Evolutionary conservation across 2,329 filamentous ascomycete species (phyloP).

Genomic region (Ophidiomyces ophidiicola): DNA sequence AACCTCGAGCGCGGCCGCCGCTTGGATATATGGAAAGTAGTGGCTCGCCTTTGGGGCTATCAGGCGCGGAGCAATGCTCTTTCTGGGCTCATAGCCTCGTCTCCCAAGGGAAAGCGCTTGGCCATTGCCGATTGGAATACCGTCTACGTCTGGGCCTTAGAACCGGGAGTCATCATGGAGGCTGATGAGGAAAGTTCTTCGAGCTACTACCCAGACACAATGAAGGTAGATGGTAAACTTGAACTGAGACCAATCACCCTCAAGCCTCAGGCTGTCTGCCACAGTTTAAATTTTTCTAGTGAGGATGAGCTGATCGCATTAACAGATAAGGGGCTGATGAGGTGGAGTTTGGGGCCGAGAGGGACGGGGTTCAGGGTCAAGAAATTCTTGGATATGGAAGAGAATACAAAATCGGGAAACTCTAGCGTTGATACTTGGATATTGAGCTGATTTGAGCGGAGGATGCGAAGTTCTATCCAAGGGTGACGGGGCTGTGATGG

Average conservation of each 20-base stretch:
- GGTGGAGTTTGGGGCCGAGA: slow-evolving; percentile 26
- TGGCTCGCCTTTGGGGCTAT: slow-evolving; percentile 29
- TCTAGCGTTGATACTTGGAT: too few relatives aligned
- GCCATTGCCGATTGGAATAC: slow-evolving; percentile 34
- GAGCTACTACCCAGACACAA: slow-evolving; percentile 25
- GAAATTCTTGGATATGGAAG: slow-evolving; percentile 9
- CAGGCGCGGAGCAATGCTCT: slow-evolving; percentile 23
- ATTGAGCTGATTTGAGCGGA: too few relatives aligned
- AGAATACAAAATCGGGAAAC: too few relatives aligned
- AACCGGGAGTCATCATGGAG: slow-evolving; percentile 28
- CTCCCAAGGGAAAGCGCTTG: slow-evolving; percentile 27
- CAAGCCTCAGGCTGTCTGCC: slow-evolving; percentile 29
- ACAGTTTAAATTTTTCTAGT: slow-evolving; percentile 24
- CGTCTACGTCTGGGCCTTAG: slow-evolving; percentile 31
- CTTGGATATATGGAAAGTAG: slow-evolving; percentile 26
- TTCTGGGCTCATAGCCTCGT: slow-evolving; percentile 29
- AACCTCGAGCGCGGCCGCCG: slow-evolving; percentile 33
- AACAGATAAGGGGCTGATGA: slow-evolving; percentile 33
- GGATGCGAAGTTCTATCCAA: too few relatives aligned
- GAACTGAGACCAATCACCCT: slow-evolving; percentile 26
- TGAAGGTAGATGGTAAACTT: slow-evolving; percentile 17
- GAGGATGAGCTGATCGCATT: slow-evolving; percentile 32
- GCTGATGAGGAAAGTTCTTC: slow-evolving; percentile 17
- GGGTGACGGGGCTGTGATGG: too few relatives aligned
- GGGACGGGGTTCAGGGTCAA: slow-evolving; percentile 19